Evolutionary conservation across 2,329 filamentous ascomycete species (phyloP), one percentile per base, ranked within the genome.

Genomic region (Chaetomiaceae sp.): DNA sequence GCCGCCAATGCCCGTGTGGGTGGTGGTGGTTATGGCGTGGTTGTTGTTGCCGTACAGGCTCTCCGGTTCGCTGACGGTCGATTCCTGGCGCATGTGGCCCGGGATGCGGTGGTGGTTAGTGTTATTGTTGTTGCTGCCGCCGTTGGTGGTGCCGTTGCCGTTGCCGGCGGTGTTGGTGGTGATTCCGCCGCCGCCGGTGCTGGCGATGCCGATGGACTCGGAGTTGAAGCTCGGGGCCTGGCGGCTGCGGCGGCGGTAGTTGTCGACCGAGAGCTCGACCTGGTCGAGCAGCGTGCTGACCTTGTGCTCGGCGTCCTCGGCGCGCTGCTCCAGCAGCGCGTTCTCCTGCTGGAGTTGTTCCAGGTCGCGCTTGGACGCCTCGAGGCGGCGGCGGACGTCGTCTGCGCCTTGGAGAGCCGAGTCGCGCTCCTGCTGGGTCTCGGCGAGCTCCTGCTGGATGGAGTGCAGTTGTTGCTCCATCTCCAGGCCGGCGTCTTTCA

Each of bases 251-350:
- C 93, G 87, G 49, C 93, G 87, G 69, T 97, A 97, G 66, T 88
- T 95, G 69, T 93, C 91, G 14, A 99, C 93, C 4, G 89, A 95
- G 35, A 84, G 83, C 68, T 95, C 92, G 33, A 99, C 91, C 65
- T 97, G 92, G 66, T 97, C 90, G 12, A 99, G 82, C 44, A 99
- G 82, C 63, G 96, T 80, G 27, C 88, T 89, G 19, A 99, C 93
- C 64, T 95, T 95, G 58, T 88, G 84, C 71, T 99, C 93, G 1
- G 93, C 93, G 66, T 96, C 92, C 45, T 82, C 77, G 5, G 91
- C 92, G 38, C 92, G 87, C 60, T 83, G 82, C 66, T 97, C 91
- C 3, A 99, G 81, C 31, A 85, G 72, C 0, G 73, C 69, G 62
- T 97, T 96, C 68, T 96, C 91, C 48, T 84, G 78, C 62, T 90